A percentile compares a stretch with the other conserved stretches of the same genome.
These are phyloP conservation scores for Grammothele lineata DNA, from an alignment of 768 basidiomycete genomes.

Conservation along the genomic window DNA sequence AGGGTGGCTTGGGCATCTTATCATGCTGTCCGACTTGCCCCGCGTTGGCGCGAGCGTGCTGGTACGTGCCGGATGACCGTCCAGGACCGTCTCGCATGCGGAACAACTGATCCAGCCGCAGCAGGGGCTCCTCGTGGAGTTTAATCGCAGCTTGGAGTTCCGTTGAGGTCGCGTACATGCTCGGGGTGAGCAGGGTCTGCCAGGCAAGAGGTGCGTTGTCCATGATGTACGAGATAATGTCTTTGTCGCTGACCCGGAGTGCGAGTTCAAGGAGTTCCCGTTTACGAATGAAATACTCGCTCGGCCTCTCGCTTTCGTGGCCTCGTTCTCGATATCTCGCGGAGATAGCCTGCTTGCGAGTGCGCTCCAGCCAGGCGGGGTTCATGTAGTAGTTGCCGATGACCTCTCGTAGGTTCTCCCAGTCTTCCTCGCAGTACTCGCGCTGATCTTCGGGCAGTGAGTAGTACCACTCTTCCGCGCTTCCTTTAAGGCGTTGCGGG, in stretches of 20 bases:
- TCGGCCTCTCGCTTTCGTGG: constrained; percentile 26
- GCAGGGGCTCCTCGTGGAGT: constrained; percentile 16
- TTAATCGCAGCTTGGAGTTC: constrained; percentile 20
- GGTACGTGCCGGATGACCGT: no score
- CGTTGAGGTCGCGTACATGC: neutral
- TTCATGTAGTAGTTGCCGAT: constrained; percentile 33
- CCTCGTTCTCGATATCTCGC: constrained; percentile 27
- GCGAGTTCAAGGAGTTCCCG: constrained; percentile 19
- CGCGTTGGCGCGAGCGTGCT: no score
- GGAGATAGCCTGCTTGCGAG: constrained; percentile 23
- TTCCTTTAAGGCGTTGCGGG: constrained; percentile 24
- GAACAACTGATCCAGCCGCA: no score
- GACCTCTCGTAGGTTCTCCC: constrained; percentile 24
- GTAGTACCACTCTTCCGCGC: constrained; percentile 31
- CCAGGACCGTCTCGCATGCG: no score
- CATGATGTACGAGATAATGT: constrained; percentile 35
- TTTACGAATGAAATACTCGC: constrained; percentile 34
- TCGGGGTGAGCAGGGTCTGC: constrained; percentile 18
- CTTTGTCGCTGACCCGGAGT: constrained; percentile 20
- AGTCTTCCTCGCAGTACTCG: constrained; percentile 21
- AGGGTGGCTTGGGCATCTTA: neutral
- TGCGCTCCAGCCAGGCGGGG: constrained; percentile 26
- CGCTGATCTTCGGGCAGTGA: constrained; percentile 13
- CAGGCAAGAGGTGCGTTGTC: constrained; percentile 28
- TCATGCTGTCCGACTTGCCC: no score